phyloP scores from a whole-genome alignment of 2,329 filamentous ascomycete genomes.

The Sporothrix brasiliensis region DNA sequence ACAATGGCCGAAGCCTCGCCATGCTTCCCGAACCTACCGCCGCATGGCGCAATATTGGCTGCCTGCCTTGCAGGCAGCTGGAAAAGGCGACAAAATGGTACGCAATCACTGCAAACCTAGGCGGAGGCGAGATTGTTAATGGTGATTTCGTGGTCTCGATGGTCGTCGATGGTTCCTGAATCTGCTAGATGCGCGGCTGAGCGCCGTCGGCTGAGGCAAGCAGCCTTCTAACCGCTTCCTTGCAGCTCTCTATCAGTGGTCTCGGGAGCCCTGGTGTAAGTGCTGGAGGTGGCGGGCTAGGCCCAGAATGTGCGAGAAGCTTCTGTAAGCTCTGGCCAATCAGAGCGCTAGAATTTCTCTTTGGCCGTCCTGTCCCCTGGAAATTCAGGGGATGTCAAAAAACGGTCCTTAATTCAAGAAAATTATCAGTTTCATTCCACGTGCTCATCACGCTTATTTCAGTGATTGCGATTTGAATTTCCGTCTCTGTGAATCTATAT shows the following conservation, averaged over 20 bases:
- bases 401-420: not conserved
- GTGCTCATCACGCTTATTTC: no score
- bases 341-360: conserved; percentile 32
- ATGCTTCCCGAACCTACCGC: conserved; percentile 24
- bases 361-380: not conserved
- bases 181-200: not conserved
- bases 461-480: not conserved
- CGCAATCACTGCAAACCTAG: conserved; percentile 20
- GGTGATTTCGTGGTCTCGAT: conserved; percentile 17
- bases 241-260: not conserved
- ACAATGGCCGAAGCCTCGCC: conserved; percentile 16
- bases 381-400: not conserved
- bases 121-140: conserved; percentile 20
- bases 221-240: not conserved
- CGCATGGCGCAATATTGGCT: not conserved
- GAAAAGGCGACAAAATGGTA: not conserved
- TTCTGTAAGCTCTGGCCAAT: conserved; percentile 26
- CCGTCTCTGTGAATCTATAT: not conserved
- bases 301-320: conserved; percentile 20
- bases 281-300: not conserved
- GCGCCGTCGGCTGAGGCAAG: not conserved
- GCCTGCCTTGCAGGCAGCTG: conserved; percentile 25
- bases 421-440: not conserved
- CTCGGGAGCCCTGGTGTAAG: not conserved
- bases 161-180: conserved; percentile 29